Conservation (phyloP, 495 filamentous ascomycete genomes). For the Echria macrotheca region DNA sequence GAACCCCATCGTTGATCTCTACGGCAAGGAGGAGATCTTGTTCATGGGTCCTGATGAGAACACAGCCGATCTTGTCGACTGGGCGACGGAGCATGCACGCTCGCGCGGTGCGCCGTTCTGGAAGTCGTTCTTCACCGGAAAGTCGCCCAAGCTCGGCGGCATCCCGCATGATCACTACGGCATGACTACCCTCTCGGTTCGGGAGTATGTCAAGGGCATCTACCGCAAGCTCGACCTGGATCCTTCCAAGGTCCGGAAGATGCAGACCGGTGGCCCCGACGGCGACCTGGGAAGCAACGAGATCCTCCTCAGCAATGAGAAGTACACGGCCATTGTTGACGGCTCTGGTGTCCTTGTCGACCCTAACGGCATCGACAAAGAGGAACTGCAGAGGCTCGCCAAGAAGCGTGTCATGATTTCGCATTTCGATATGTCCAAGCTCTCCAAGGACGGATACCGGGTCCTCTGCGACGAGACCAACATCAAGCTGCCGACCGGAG, state of each 20-base stretch:
- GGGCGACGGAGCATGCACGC: conserved; percentile 93
- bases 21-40: conserved; percentile 90
- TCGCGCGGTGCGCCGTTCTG: conserved; percentile 90
- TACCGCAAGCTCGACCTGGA: conserved; percentile 92
- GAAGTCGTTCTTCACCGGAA: conserved; percentile 99
- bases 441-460: conserved; percentile 82
- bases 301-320: conserved; percentile 91
- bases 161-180: conserved; percentile 95
- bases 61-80: conserved; percentile 93
- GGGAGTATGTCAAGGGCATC: conserved; percentile 92
- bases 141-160: conserved; percentile 90
- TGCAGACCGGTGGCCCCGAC: conserved; percentile 97
- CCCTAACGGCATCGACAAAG: conserved; percentile 77
- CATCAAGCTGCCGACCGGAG: conserved; percentile 76
- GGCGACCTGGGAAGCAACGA: conserved; percentile 97
- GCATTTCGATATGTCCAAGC: conserved; percentile 77
- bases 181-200: conserved; percentile 96
- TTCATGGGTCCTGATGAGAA: conserved; percentile 99
- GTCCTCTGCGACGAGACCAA: conserved; percentile 91
- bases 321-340: conserved; percentile 88
- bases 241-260: conserved; percentile 73
- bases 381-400: conserved; percentile 78
- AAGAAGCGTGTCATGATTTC: conserved; percentile 85
- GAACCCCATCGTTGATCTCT: conserved; percentile 92
- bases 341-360: conserved; percentile 93